Evolutionary conservation across 192 early-diverging fungal species (phyloP), one percentile per base, ranked within the genome.

Genomic region (Coemansia sp.): DNA sequence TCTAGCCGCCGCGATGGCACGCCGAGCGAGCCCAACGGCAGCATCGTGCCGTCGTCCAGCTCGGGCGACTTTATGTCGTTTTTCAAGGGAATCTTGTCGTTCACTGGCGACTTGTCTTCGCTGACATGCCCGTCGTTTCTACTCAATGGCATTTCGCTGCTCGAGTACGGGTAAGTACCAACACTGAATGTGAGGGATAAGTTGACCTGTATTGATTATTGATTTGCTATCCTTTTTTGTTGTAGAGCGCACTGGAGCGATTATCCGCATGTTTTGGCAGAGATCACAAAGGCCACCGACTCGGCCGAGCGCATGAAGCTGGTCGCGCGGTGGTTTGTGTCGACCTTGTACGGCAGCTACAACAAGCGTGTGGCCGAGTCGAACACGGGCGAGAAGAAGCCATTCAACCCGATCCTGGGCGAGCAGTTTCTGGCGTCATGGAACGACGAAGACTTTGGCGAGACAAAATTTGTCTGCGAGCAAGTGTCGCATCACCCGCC

Each of bases 101-200:
- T 91, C 60, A 91, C 92, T 14, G 92, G 92, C 47, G 92, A 93
- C 60, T 82, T 93, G 25, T 91, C 89, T 8, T 85, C 84, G 53
- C 76, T 93, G 51, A 92, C 92, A 3, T 91, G 90, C 69, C 92
- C 92, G 50, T 87, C 89, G 41, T 93, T 92, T 63, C 65, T 93
- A 7, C 75, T 93, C 38, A 87, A 86, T 52, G 89, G 89, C 57
- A 85, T 86, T 55, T 92, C 90, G 62, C 73, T 92, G 43, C 84
- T 93, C 29, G 92, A 93, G 64, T 93, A 93, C 76, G 87, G 77
- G 75, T 77, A 77, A 41, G 87, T 67, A 31, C 7, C 29, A 31
- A 31, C 29, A 31, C 29, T 31, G 29, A 31, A 31, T 31, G 7
- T 31, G 29, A 31, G 29, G 12, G 55, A 35, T 57, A 27, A 17